phyloP scores from a whole-genome alignment of 179 eudicot species.

The Carnegiea gigantea region DNA sequence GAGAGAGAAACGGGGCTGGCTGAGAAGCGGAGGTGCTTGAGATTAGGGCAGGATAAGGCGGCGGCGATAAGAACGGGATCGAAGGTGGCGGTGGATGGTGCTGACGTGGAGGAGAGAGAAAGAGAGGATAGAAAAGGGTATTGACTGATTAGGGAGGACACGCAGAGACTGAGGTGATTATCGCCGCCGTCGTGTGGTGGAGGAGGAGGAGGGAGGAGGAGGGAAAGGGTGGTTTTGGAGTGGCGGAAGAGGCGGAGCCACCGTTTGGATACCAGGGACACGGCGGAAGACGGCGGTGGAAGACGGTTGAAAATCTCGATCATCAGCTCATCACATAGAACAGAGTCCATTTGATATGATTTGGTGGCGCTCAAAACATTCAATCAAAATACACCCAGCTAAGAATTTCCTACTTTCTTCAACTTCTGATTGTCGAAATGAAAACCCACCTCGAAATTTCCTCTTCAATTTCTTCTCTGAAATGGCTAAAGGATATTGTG shows the following conservation, averaged over 20 bases:
- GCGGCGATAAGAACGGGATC: conserved; percentile 33
- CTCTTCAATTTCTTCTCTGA: no score
- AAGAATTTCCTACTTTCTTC: not conserved
- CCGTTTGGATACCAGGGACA: conserved; percentile 53
- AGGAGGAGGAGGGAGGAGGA: conserved; percentile 28
- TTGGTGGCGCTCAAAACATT: not conserved
- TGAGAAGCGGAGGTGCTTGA: conserved; percentile 34
- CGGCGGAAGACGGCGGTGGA: conserved; percentile 40
- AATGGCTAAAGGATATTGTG: not conserved
- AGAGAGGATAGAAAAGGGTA: conserved; percentile 43
- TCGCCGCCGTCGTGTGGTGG: not conserved
- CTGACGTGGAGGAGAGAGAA: conserved; percentile 27
- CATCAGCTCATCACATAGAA: conserved; percentile 61
- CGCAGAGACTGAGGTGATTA: not conserved
- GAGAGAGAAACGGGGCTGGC: conserved; percentile 35
- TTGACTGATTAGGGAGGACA: conserved; percentile 34
- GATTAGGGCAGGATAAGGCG: conserved; percentile 37
- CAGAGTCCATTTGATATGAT: conserved; percentile 37
- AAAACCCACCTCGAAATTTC: no score
- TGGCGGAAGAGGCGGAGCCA: conserved; percentile 61
- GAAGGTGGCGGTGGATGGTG: not conserved
- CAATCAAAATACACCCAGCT: not conserved
- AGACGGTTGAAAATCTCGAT: conserved; percentile 60
- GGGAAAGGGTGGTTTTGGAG: conserved; percentile 43
- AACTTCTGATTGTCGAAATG: not conserved